Conservation (phyloP, 495 filamentous ascomycete species). For the Letharia columbiana region DNA sequence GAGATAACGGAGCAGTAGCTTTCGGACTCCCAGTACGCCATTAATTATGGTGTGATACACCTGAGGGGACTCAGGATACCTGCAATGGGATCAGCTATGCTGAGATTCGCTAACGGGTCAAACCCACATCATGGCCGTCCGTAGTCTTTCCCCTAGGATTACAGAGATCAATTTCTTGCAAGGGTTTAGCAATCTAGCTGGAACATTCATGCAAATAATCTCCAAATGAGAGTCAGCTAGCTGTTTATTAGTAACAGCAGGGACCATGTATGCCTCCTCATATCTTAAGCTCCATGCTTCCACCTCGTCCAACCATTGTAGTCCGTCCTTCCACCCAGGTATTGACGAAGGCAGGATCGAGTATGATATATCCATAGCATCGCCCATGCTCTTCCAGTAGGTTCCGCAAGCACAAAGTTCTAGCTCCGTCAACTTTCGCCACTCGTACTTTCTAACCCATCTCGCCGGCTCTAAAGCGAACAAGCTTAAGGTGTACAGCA, state of each 20-base stretch:
- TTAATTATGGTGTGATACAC: slow-evolving; percentile 34
- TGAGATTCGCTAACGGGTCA: background rate
- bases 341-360: background rate
- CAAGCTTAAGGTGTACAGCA: slow-evolving; percentile 56
- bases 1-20: slow-evolving; percentile 47
- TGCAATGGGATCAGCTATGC: slow-evolving; percentile 17
- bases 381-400: slow-evolving; percentile 55
- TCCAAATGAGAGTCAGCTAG: slow-evolving; percentile 46
- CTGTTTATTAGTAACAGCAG: slow-evolving; percentile 42
- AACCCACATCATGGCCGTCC: slow-evolving; percentile 53
- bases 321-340: slow-evolving; percentile 47
- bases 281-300: slow-evolving; percentile 48
- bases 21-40: slow-evolving; percentile 37
- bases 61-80: slow-evolving; percentile 37
- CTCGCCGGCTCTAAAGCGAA: slow-evolving; percentile 50
- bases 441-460: slow-evolving; percentile 52
- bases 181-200: slow-evolving; percentile 38
- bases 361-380: slow-evolving; percentile 47
- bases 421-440: slow-evolving; percentile 50
- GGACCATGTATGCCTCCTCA: slow-evolving; percentile 49
- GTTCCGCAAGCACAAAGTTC: slow-evolving; percentile 55
- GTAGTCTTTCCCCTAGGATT: slow-evolving; percentile 51
- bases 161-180: slow-evolving; percentile 43
- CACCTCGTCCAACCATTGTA: slow-evolving; percentile 55
- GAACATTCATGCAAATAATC: slow-evolving; percentile 47